Base-by-base conservation (phyloP, 441 rosid species). In the Biscutella auriculata region DNA sequence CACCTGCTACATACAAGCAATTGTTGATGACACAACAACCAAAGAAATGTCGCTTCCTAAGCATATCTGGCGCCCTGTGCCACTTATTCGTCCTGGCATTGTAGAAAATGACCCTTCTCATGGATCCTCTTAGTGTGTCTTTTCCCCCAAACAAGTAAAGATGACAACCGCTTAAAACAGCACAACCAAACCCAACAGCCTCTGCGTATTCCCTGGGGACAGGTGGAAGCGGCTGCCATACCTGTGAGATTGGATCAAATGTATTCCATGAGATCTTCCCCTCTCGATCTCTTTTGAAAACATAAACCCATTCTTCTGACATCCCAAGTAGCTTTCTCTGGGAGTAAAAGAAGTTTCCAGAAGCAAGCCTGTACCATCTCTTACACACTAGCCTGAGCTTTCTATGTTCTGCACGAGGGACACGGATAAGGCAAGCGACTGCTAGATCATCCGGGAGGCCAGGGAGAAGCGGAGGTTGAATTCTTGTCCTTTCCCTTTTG, bases 401-500 rank as follows among this genome's bases (percentile, higher is more conserved):
- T 40, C 80, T 71, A 65, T 89, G 97, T 55, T 89, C 93, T 10
- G 84, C 81, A 8, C 90, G 86, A 27, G 93, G 95, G 53, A 88
- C 97, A 64, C 97, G 93, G 70, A 84, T 81, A 27, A 88, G 77
- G 55, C 95, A 88, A 60, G 89, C 85, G 48, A 86, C 86, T 12
- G 97, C 95, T 54, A 88, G 87, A 73, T 88, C 97, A 64, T 88
- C 97, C 8, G 90, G 97, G 52, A 88, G 84, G 53, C 97, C 95
- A 15, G 97, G 95, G 32, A 88, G 68, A 30, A 88, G 90, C 7
- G 90, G 90, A 1, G 85, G 79, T 71, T 86, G 95, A 28, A 84
- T 73, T 34, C 95, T 67, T 2, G 82, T 75, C 65, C 95, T 81
- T 72, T 86, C 95, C 58, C 93, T 62, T 15, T 81, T 84, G 0